These are phyloP conservation scores for Claviceps fusiformis DNA, from an alignment of 2,329 filamentous ascomycete species.

Conservation along the genomic window DNA sequence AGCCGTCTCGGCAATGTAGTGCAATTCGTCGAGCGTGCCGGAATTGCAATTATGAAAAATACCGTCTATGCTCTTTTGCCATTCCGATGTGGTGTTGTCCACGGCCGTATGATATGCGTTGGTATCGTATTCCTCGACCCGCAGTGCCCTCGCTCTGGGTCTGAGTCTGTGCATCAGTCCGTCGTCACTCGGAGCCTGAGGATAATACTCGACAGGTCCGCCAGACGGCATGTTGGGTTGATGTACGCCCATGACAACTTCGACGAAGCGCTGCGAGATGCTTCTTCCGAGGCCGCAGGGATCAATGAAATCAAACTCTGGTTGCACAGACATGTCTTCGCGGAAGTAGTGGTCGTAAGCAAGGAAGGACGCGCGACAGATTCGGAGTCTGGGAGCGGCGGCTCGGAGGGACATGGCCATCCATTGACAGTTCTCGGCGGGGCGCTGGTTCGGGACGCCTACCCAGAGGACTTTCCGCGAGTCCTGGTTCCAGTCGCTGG, in stretches of 20 bases:
- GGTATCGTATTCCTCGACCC: conserved; percentile 21
- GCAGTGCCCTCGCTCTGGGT: conserved; percentile 12
- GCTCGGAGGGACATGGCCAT: conserved; percentile 28
- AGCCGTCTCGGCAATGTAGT: conserved; percentile 29
- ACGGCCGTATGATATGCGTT: conserved; percentile 24
- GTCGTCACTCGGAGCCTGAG: conserved; percentile 15
- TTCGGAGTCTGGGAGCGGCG: conserved; percentile 20
- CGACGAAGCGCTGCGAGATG: conserved; percentile 32
- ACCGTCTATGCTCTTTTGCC: conserved; percentile 30
- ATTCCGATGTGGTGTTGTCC: conserved; percentile 26
- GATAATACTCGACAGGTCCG: conserved; percentile 21
- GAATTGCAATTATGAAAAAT: conserved; percentile 30
- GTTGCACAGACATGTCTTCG: conserved; percentile 14
- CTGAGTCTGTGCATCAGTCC: conserved; percentile 12
- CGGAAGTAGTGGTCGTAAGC: conserved; percentile 28
- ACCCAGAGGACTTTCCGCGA: conserved; percentile 28
- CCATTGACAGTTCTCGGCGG: conserved; percentile 24
- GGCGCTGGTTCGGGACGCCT: conserved; percentile 29
- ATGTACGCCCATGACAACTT: conserved; percentile 26
- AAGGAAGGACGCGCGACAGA: conserved; percentile 30
- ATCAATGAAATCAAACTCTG: conserved; percentile 27
- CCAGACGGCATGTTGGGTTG: conserved; percentile 23
- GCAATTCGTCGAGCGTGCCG: conserved; percentile 29
- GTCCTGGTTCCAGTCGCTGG: conserved; percentile 19
- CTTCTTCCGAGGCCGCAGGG: conserved; percentile 26